Evolutionary conservation across 75 land plant genomes (phyloP).

Genomic region (Azolla pinnata): DNA sequence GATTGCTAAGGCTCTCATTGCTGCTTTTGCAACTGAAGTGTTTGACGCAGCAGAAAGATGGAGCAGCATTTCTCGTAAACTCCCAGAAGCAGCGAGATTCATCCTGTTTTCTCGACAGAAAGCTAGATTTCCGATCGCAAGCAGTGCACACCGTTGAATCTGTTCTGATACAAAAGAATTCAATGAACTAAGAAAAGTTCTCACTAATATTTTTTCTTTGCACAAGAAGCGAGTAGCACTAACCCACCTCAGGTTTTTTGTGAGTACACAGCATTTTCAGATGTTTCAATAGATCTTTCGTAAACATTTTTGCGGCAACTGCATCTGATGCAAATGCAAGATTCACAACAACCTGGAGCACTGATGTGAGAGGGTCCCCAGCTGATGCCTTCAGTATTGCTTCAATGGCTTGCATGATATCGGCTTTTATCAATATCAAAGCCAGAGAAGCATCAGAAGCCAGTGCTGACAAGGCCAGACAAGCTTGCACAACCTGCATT

Average conservation of each 20-base stretch:
- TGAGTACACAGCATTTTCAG: slow-evolving; percentile 81
- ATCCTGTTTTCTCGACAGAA: slow-evolving; percentile 85
- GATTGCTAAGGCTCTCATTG: slow-evolving; percentile 87
- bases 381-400: slow-evolving; percentile 48
- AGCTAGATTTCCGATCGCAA: slow-evolving; percentile 86
- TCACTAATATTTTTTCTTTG: not conserved
- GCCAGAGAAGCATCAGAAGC: slow-evolving; percentile 77
- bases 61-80: slow-evolving; percentile 69
- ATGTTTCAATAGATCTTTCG: slow-evolving; percentile 74
- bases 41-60: slow-evolving; percentile 48
- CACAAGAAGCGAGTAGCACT: no score
- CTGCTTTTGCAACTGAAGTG: slow-evolving; percentile 69
- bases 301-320: slow-evolving; percentile 81
- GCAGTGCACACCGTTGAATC: slow-evolving; percentile 76
- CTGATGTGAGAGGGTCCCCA: slow-evolving; percentile 69
- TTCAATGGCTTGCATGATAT: slow-evolving; percentile 88
- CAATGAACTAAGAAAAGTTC: not conserved
- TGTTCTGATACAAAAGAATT: slow-evolving; percentile 11
- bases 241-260: slow-evolving; percentile 61
- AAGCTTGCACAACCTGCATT: slow-evolving; percentile 91
- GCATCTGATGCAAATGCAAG: slow-evolving; percentile 86
- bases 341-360: slow-evolving; percentile 68
- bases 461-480: slow-evolving; percentile 77
- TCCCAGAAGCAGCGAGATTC: slow-evolving; percentile 69
- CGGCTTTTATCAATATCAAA: slow-evolving; percentile 74